These are phyloP conservation scores for Skeletonema grethae DNA, from an alignment of 108 stramenopile species.

Conservation along the genomic window DNA sequence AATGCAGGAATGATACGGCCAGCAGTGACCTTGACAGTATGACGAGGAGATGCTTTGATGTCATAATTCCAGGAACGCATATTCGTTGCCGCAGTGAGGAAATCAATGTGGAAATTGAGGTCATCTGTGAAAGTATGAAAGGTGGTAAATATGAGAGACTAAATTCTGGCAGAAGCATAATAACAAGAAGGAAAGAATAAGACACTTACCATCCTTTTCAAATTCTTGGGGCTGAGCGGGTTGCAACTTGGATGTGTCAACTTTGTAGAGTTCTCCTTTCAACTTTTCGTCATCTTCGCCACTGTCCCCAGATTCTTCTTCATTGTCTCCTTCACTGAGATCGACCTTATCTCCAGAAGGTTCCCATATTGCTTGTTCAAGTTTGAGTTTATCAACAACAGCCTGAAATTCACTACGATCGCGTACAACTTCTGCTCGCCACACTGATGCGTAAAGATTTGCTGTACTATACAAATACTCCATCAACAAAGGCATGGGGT, in stretches of 20 bases:
- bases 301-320: constrained; percentile 57
- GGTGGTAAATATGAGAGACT: not conserved
- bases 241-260: constrained; percentile 50
- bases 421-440: constrained; percentile 49
- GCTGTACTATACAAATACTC: constrained; percentile 73
- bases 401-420: constrained; percentile 47
- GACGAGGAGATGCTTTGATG: constrained; percentile 79
- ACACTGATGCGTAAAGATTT: constrained; percentile 66
- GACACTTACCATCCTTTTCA: constrained; percentile 68
- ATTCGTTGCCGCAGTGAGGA: constrained; percentile 77
- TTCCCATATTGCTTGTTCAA: constrained; percentile 62
- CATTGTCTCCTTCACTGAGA: constrained; percentile 49
- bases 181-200: not conserved
- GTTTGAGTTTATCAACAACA: constrained; percentile 37
- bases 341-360: constrained; percentile 55
- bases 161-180: not conserved
- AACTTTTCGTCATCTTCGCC: constrained; percentile 67
- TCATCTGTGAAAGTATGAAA: constrained; percentile 30
- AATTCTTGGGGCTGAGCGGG: constrained; percentile 68
- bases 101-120: constrained; percentile 73
- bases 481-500: constrained; percentile 59
- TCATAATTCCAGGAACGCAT: constrained; percentile 79
- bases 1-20: constrained; percentile 85
- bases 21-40: constrained; percentile 77
- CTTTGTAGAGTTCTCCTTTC: constrained; percentile 48